Percentiles rank a stretch among this genome's conserved stretches.
Evolutionary conservation across 257 asterid genomes (phyloP).

Genomic region (Solanum lycopersicoides): DNA sequence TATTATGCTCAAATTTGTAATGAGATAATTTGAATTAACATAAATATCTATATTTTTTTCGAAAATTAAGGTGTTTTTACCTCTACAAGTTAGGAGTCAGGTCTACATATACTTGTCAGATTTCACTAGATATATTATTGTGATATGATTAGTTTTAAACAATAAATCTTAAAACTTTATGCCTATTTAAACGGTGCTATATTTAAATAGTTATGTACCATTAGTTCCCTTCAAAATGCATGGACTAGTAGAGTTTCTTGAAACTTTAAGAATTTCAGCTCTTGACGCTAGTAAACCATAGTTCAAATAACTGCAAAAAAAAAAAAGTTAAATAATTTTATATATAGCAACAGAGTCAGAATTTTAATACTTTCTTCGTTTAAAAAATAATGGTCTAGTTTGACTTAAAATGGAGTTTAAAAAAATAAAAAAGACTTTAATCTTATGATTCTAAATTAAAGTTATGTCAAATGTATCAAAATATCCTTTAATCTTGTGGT

Average conservation of each 20-base stretch:
- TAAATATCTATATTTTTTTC: background rate
- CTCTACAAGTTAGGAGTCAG: no score
- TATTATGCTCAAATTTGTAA: background rate
- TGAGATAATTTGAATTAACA: background rate
- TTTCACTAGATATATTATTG: background rate
- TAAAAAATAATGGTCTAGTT: no score
- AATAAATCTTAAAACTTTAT: no score
- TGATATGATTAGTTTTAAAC: no score
- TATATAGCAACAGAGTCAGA: background rate
- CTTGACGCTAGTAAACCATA: constrained; percentile 40
- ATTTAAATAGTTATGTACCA: constrained; percentile 6
- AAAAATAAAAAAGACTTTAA: no score
- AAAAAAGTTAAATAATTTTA: background rate
- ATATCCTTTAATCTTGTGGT: no score
- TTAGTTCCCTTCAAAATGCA: constrained; percentile 32
- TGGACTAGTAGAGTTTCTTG: constrained; percentile 26
- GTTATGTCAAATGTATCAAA: no score
- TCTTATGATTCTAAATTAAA: no score
- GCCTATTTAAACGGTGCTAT: background rate
- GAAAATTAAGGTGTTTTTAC: no score
- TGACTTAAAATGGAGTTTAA: no score
- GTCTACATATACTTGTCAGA: no score
- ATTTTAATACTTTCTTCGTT: background rate
- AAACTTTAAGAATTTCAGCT: constrained; percentile 24
- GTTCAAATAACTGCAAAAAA: constrained; percentile 30